Evolutionary conservation across 1,284 basidiomycete genomes (phyloP), one percentile per base, ranked within the genome.

Genomic region (Pascua sp.): DNA sequence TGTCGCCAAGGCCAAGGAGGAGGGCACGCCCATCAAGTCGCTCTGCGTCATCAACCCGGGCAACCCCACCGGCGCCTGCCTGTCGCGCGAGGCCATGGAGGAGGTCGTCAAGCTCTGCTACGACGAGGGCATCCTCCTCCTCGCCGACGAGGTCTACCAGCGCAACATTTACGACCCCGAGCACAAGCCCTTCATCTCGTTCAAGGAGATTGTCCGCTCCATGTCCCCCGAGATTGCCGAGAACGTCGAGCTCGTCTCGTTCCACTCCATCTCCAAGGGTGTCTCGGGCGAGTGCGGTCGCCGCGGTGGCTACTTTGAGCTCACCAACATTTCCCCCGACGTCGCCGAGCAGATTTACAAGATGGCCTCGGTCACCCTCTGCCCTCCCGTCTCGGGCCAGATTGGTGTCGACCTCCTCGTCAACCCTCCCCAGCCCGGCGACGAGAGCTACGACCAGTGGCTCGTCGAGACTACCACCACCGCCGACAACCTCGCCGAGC

Each of bases 121-220:
- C 74, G 81, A 88, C 65, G 81, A 96, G 77, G 80, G 81, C n/a
- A 84, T 97, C 56, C 86, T 95, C 15, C 84, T 97, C 47, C 83
- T 96, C 62, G 93, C 93, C 0, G 93, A 97, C 75, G 93, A 97
- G 76, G 93, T 97, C 11, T 96, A 97, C 81, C 93, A 97, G 77
- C 81, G 81, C 67, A 97, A 97, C 80, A 84, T 96, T 49, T 94
- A 94, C 79, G 80, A 83, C 52, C 68, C 68, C 18, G 61, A 69
- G 18, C 80, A 79, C 44, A 84, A 88, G 73, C 84, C 89, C 0
- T 97, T 97, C 82, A 84, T 86, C 52, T 92, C 89, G 9, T 96
- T 97, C 84, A 96, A 96, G 77, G 87, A 91, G 77, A 82, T 90
- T 55, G 83, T 95, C 4, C 83, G 58, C 77, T 86, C 57, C 57